Evolutionary conservation across 371 early-diverging fungal genomes (phyloP), one percentile per base, ranked within the genome.

Genomic region (Mucor racemosus): DNA sequence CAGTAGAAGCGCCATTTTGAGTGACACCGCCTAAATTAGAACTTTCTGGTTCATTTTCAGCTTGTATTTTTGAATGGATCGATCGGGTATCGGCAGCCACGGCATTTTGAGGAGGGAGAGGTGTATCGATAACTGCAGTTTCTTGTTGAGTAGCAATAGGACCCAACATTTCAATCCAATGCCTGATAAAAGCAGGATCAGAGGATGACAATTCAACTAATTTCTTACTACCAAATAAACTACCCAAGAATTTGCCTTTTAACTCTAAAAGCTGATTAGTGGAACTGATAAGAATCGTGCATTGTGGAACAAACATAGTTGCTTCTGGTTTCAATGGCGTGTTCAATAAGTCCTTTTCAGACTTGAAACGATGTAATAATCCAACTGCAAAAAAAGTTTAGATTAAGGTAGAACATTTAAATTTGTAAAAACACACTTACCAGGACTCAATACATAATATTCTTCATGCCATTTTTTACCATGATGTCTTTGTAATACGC

Each of bases 381-480:
- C 72, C 72, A 48, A 68, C 72, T 72, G 53, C 1, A 26, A 26
- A 26, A 1, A 48, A 26, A 19, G 19, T 8, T 14, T 31, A 46
- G 33, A 34, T 11, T 21, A 8, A 6, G 21, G 4, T 10, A 35
- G 0, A 26, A 31, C 38, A 38, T 9, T 7, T 9, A 9, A 11
- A 11, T 38, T 1, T 46, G 21, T 6, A 46, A 15, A 42, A 21
- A 1, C 26, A 36, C 7, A 6, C 14, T 46, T 71, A 71, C 72
- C 68, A 65, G 72, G 65, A 62, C 68, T 67, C 17, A 72, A 53
- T 7, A 72, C 36, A 53, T 72, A 72, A 33, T 53, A 72, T 7
- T 55, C 58, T 50, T 61, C 42, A 7, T 15, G 33, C 72, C 72
- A 72, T 53, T 68, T 68, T 36, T 67, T 67, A 5, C 65, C 61